Evolutionary conservation across 2,329 filamentous ascomycete genomes (phyloP), one percentile per base, ranked within the genome.

Genomic region (Bipolaris gigantea): DNA sequence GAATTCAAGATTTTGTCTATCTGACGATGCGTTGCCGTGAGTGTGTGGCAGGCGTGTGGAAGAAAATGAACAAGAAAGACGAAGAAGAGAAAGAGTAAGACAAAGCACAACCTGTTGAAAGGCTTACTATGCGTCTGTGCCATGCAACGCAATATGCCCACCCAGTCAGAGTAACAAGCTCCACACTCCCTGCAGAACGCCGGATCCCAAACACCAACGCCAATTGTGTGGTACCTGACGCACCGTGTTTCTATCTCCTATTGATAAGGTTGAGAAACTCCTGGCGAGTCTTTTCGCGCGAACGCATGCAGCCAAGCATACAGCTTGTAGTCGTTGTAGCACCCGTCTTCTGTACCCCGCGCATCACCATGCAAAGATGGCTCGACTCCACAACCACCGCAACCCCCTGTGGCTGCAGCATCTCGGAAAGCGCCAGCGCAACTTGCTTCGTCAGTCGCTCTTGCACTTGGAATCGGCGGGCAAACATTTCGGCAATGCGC

Each of bases 341-440:
- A 36, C 83, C 85, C 0, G 91, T 92, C 81, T 99, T 97, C 73
- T 97, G 85, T 9, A 99, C 93, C n/a, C 94, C 94, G 42, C 94
- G 86, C 92, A 97, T 97, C 15, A 96, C 92, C 93, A 97, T 99
- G 80, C 94, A 99, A 42, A 97, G 80, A 77, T 99, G 94, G 69
- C 86, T 92, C 13, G 90, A 95, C 72, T 99, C 94, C 88, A 99
- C 96, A 55, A 99, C 93, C 2, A 99, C 94, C 18, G 90, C 93
- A 2, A 99, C 93, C 42, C 94, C 94, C 71, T 95, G 91, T 2
- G 94, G 94, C 73, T 95, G 89, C 43, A 99, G 82, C 11, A 97
- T 87, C 70, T 97, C 92, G 8, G 92, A 92, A 59, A 99, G 88
- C 15, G 94, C 93, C 59, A 96, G 85, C 18, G 94, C 94, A 13